These are phyloP conservation scores for Suhomyces sp. DNA, from an alignment of 805 yeast genomes.

Conservation along the genomic window DNA sequence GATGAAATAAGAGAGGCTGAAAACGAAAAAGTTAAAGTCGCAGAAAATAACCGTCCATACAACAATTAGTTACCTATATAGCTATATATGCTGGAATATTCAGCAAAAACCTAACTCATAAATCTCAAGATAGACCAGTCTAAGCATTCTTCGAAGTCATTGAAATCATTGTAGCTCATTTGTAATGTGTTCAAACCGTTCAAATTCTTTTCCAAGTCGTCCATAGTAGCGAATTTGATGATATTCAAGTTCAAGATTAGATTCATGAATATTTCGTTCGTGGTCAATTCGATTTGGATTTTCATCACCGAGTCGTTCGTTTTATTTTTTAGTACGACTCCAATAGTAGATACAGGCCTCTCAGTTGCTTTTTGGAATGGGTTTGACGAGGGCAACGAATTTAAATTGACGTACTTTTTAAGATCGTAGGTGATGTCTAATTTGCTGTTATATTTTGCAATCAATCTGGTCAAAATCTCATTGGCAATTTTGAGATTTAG, in stretches of 20 bases:
- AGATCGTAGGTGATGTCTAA: constrained; percentile 8
- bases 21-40: constrained; percentile 29
- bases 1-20: constrained; percentile 31
- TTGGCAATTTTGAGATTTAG: constrained; percentile 28
- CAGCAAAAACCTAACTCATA: constrained; percentile 11
- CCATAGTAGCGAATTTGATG: constrained; percentile 23
- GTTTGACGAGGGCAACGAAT: constrained; percentile 14
- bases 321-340: constrained; percentile 19
- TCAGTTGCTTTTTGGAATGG: constrained; percentile 41
- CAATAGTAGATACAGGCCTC: constrained; percentile 33
- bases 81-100: neutral
- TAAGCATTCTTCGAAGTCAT: constrained; percentile 54
- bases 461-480: constrained; percentile 25
- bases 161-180: constrained; percentile 47
- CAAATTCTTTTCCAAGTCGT: constrained; percentile 25
- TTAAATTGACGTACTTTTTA: constrained; percentile 26
- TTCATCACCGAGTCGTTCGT: constrained; percentile 19
- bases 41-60: constrained; percentile 17
- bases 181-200: constrained; percentile 41
- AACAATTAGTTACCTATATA: neutral
- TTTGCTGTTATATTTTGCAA: constrained; percentile 11
- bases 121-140: constrained; percentile 49
- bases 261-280: constrained; percentile 42
- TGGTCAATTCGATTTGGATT: constrained; percentile 29
- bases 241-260: constrained; percentile 35